Evolutionary conservation across 106 monocot genomes (phyloP).

Genomic region (Ottelia alismoides): DNA sequence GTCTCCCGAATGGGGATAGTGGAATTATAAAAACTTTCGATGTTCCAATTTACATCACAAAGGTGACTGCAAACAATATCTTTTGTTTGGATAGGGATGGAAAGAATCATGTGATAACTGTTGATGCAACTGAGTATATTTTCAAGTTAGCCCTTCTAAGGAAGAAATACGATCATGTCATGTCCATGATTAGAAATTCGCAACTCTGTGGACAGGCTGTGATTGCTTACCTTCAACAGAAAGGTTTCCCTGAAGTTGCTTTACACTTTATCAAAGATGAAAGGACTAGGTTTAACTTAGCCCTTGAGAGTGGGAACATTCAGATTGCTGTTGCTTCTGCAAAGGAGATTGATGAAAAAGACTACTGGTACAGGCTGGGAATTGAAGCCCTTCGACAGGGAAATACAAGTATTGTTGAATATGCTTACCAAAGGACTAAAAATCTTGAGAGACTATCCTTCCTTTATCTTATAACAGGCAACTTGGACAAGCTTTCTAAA

Average conservation of each 20-base stretch:
- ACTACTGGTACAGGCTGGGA: conserved; percentile 80
- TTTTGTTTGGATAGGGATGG: conserved; percentile 83
- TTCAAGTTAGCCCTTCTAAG: conserved; percentile 73
- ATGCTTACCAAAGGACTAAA: conserved; percentile 83
- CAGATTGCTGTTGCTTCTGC: conserved; percentile 91
- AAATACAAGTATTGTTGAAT: conserved; percentile 80
- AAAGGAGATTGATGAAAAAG: conserved; percentile 88
- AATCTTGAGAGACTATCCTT: conserved; percentile 87
- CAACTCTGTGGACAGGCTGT: conserved; percentile 84
- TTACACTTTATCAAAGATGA: conserved; percentile 90
- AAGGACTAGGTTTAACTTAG: conserved; percentile 73
- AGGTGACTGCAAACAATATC: conserved; percentile 46
- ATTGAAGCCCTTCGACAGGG: conserved; percentile 88
- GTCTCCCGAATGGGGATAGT: conserved; percentile 80
- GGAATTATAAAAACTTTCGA: conserved; percentile 82
- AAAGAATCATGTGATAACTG: conserved; percentile 34
- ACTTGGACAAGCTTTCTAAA: conserved; percentile 62
- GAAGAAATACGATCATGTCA: conserved; percentile 72
- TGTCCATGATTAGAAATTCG: conserved; percentile 78
- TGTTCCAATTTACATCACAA: conserved; percentile 71
- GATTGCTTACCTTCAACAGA: conserved; percentile 81
- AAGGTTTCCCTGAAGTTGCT: conserved; percentile 86
- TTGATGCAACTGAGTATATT: conserved; percentile 85
- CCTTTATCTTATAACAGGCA: conserved; percentile 74
- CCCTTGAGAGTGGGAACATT: conserved; percentile 83